These are phyloP conservation scores for Aspergillus bertholletiae DNA, from an alignment of 495 filamentous ascomycete genomes.

Conservation along the genomic window DNA sequence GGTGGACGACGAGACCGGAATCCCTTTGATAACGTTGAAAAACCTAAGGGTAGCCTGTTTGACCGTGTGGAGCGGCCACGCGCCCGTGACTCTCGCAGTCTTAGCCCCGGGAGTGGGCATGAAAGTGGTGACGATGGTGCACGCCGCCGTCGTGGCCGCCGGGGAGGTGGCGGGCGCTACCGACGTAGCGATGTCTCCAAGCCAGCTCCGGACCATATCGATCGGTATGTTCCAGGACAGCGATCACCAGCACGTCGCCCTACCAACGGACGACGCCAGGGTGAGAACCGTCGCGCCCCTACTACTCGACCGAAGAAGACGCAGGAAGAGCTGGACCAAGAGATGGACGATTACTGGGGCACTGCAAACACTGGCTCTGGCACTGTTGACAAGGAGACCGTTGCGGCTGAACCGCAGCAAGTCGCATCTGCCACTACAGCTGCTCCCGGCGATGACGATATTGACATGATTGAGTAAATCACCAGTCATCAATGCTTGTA, in stretches of 20 bases:
- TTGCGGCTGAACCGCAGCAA: conserved; percentile 15
- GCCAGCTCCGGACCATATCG: conserved; percentile 67
- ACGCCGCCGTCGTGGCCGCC: conserved; percentile 41
- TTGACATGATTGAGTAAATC: conserved; percentile 50
- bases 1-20: conserved; percentile 48
- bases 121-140: conserved; percentile 21
- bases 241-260: conserved; percentile 33
- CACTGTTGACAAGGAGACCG: conserved; percentile 22
- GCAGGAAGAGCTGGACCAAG: conserved; percentile 85
- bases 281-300: conserved; percentile 32
- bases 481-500: conserved; percentile 1
- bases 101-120: conserved; percentile 36
- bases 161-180: conserved; percentile 41
- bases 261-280: conserved; percentile 48
- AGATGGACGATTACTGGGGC: conserved; percentile 94
- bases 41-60: conserved; percentile 66
- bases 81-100: conserved; percentile 34
- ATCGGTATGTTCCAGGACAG: conserved; percentile 76
- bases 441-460: conserved; percentile 50
- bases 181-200: conserved; percentile 65
- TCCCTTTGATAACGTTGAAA: conserved; percentile 54
- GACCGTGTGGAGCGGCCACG: conserved; percentile 63
- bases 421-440: conserved; percentile 30
- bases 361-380: conserved; percentile 32
- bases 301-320: conserved; percentile 78